Evolutionary conservation across 192 early-diverging fungal genomes (phyloP).

Genomic region (Helicostylum pulchrum): DNA sequence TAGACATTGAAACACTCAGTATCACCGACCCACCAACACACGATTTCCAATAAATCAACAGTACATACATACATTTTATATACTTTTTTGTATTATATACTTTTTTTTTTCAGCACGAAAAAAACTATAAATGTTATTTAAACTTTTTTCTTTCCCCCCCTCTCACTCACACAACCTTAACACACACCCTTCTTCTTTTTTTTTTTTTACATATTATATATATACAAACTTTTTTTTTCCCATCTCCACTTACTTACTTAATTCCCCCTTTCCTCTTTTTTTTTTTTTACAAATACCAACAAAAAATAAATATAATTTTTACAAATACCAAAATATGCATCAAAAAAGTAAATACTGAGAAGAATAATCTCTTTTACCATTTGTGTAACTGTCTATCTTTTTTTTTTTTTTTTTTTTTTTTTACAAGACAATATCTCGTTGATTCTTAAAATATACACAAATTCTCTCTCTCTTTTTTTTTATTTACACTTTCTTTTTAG

Average conservation of each 20-base stretch:
- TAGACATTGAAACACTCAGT: conserved; percentile 1
- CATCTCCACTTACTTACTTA: neutral
- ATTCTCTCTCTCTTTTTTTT: neutral
- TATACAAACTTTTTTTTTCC: neutral
- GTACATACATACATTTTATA: neutral
- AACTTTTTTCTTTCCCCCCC: too few species aligned
- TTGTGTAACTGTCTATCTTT: neutral
- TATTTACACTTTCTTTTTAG: neutral
- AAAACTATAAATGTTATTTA: neutral
- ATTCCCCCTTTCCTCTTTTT: neutral
- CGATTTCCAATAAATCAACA: neutral
- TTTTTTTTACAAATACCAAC: neutral
- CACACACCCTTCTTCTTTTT: neutral
- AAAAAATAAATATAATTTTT: neutral
- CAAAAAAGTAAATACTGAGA: too few species aligned
- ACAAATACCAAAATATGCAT: too few species aligned
- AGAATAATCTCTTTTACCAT: too few species aligned
- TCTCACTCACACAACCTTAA: neutral
- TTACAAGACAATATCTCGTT: too few species aligned
- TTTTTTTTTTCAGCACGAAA: too few species aligned
- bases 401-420: neutral
- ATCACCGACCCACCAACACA: conserved; percentile 5
- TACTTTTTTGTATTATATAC: too few species aligned
- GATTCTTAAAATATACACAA: neutral
- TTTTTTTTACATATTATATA: neutral